A percentile compares a stretch with the other conserved stretches of the same genome.
Conservation (phyloP, 176 grass and related monocot species). For the Elymus sibiricus region DNA sequence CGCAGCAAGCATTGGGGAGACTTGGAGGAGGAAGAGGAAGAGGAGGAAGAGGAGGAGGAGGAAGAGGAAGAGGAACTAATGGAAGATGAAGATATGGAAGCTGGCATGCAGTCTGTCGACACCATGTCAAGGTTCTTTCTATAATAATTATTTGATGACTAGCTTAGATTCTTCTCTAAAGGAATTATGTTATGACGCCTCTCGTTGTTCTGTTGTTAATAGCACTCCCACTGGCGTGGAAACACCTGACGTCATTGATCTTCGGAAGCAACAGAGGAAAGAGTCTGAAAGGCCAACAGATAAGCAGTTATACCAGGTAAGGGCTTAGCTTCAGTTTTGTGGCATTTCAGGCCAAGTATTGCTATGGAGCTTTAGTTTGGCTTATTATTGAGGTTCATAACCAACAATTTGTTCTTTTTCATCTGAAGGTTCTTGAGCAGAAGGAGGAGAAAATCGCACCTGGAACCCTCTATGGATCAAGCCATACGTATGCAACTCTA, state of each 20-base stretch:
- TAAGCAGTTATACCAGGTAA: conserved; percentile 83
- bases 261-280: conserved; percentile 91
- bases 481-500: conserved; percentile 56
- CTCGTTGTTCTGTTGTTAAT: conserved; percentile 6
- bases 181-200: neutral
- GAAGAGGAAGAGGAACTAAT: conserved; percentile 31
- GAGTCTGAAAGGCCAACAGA: conserved; percentile 82
- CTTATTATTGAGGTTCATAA: neutral
- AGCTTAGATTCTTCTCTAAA: neutral
- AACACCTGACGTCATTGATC: conserved; percentile 95
- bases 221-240: conserved; percentile 98
- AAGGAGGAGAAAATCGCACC: conserved; percentile 75
- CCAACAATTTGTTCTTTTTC: neutral
- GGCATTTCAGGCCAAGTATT: neutral
- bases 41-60: conserved; percentile 66
- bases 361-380: neutral
- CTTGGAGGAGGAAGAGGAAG: conserved; percentile 69
- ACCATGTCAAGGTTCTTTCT: conserved; percentile 74
- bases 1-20: conserved; percentile 97
- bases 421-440: conserved; percentile 67
- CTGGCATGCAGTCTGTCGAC: conserved; percentile 83
- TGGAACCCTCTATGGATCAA: conserved; percentile 59
- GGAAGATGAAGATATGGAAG: conserved; percentile 63
- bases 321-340: neutral
- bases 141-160: neutral